A percentile compares a stretch with the other conserved stretches of the same genome.
phyloP scores from a whole-genome alignment of 2,329 filamentous ascomycete genomes.

The Xylariales sp. region DNA sequence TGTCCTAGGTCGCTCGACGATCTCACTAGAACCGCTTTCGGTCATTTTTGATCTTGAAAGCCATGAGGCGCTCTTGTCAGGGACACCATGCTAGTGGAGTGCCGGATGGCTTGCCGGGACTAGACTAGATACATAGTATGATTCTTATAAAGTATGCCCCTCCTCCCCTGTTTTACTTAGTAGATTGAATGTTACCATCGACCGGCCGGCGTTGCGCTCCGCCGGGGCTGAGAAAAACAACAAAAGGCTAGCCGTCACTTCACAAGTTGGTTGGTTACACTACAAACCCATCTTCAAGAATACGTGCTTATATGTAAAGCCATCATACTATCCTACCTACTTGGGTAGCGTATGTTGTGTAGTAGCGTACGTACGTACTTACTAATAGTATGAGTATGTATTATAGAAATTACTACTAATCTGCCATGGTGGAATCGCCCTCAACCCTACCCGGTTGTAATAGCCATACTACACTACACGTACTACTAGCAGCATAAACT shows the following conservation, averaged over 20 bases:
- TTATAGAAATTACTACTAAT: too few relatives aligned
- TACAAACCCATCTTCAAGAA: too few relatives aligned
- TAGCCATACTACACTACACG: too few relatives aligned
- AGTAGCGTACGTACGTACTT: neutral
- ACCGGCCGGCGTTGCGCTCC: too few relatives aligned
- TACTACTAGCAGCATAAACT: too few relatives aligned
- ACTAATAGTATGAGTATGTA: too few relatives aligned
- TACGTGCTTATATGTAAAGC: too few relatives aligned
- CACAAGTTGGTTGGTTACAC: too few relatives aligned
- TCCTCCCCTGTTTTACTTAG: neutral
- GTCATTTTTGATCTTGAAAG: conserved; percentile 13
- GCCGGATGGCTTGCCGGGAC: conserved; percentile 36
- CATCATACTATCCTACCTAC: too few relatives aligned
- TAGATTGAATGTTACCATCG: neutral
- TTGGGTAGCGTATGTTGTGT: neutral
- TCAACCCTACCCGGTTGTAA: too few relatives aligned
- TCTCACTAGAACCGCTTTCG: conserved; percentile 12
- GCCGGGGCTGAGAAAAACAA: neutral
- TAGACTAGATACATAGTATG: conserved; percentile 8
- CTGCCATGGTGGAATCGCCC: too few relatives aligned
- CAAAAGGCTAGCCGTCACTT: conserved; percentile 1
- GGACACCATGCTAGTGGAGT: conserved; percentile 33
- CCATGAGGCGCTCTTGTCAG: conserved; percentile 25
- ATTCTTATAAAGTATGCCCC: conserved; percentile 9
- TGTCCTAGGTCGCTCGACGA: conserved; percentile 16